These are phyloP conservation scores for Linderina pennispora DNA, from an alignment of 192 early-diverging fungal species.

Conservation along the genomic window DNA sequence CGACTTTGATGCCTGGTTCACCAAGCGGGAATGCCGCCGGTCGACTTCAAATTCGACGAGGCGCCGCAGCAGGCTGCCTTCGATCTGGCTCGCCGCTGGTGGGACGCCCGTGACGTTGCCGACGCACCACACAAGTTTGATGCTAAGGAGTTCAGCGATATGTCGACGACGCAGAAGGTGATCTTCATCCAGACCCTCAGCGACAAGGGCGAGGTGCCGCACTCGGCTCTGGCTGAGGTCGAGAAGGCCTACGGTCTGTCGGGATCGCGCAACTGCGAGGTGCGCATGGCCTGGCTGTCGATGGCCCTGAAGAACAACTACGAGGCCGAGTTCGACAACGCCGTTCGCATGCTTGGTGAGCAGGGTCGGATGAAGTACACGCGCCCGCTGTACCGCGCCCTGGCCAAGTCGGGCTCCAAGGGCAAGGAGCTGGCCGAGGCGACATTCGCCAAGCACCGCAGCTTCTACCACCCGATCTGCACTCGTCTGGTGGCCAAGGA, in stretches of 20 bases:
- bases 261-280: slow-evolving; percentile 61
- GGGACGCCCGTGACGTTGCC: slow-evolving; percentile 43
- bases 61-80: slow-evolving; percentile 64
- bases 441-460: slow-evolving; percentile 62
- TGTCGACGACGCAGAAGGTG: slow-evolving; percentile 65
- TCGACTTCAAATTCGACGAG: slow-evolving; percentile 68
- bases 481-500: slow-evolving; percentile 73
- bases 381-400: slow-evolving; percentile 63
- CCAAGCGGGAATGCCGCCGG: slow-evolving; percentile 77
- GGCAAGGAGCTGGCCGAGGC: slow-evolving; percentile 59
- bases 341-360: slow-evolving; percentile 62
- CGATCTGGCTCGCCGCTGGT: slow-evolving; percentile 65
- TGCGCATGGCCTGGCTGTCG: slow-evolving; percentile 73
- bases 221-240: slow-evolving; percentile 51
- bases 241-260: slow-evolving; percentile 64
- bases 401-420: slow-evolving; percentile 50
- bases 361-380: slow-evolving; percentile 88
- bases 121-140: slow-evolving; percentile 3
- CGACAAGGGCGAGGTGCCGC: slow-evolving; percentile 49
- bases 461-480: slow-evolving; percentile 87
- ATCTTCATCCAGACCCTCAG: slow-evolving; percentile 69
- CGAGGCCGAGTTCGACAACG: slow-evolving; percentile 64
- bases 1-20: slow-evolving; percentile 82
- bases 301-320: slow-evolving; percentile 61
- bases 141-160: slow-evolving; percentile 10